Evolutionary conservation across 192 early-diverging fungal species (phyloP), one percentile per base, ranked within the genome.

Genomic region (Coemansia sp.): DNA sequence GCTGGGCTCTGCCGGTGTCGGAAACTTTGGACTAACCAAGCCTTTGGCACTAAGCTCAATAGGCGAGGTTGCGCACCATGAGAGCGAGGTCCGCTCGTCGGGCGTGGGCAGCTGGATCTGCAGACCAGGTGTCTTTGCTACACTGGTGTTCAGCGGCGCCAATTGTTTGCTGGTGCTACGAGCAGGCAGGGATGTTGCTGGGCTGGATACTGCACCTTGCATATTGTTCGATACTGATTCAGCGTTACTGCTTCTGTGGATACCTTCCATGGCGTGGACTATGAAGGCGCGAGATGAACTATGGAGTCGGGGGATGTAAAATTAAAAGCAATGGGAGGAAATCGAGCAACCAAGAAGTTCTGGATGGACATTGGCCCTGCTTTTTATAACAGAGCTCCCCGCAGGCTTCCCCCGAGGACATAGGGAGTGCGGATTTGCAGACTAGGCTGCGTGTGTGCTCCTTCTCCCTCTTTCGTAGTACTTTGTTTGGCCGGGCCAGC

Each of bases 1-100:
- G 20, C 23, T 57, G 13, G 69, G 20, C 7, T 42, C 26, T 0
- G 62, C 42, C 0, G 72, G 65, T 46, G 69, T 55, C 20, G 71
- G 68, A 48, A 79, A 59, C 53, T 67, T 74, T 31, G 66, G 73
- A 24, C 73, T 74, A 16, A 37, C 7, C 51, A 67, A 21, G 3
- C 65, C 57, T n/a, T 50, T 23, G 63, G 21, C 35, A 9, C 26
- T 5, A 34, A 34, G 18, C 51, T 55, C 51, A 16, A 43, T 4
- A 14, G 21, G 51, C 31, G 51, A 55, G 26, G 24, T 28, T 11
- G 51, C 51, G 13, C 51, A 55, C 51, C 51, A 55, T 7, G 51
- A 31, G 13, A 26, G 13, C 6, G 35, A 40, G 14, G 35, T 13
- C 18, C 31, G 31, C 7, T 10, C 38, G 16, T 26, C 48, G 11